Base-by-base conservation (phyloP, 768 basidiomycete genomes). In the Chalciporus chontae region DNA sequence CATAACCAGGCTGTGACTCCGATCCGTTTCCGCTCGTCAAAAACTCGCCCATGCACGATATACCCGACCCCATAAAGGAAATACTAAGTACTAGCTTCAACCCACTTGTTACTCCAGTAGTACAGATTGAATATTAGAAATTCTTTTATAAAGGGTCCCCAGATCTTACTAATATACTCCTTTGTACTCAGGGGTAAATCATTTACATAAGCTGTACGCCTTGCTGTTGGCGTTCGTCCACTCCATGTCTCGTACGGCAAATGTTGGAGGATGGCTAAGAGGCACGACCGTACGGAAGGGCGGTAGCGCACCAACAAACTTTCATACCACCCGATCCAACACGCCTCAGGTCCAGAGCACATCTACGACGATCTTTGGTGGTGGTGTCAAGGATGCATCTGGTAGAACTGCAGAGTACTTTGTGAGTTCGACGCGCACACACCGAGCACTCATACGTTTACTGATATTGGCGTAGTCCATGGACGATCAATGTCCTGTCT, bases 401-500 rank as follows among this genome's bases (percentile, higher is more conserved):
- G 90, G 90, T 8, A 76, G 90, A 65, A 88, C 84, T 0, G 73
- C 85, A 3, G 90, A 92, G 63, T 92, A 79, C 72, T 90, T 81
- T 57, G 90, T 91, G 57, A 62, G 85, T 75, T 10, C 11, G 21
- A 37, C 4, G 13, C 21, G 8, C 5, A 2, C 14, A 1, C n/a
- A 19, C n/a, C 37, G 23, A 21, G 8, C 24, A 36, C 4, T 36
- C 39, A 15, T 27, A n/a, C 7, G 23, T 37, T 40, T 40, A 40
- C 56, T 62, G 44, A 64, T 41, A 42, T 39, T 32, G 39, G 29
- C 15, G 2, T 44, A 90, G 88, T 84, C 85, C 21, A 88, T 89
- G 80, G 87, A 91, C 53, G 96, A 99, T 67, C 85, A 90, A 65
- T 99, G 96, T 72, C 95, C 95, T 0, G 88, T 98, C 2, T 98